Conservation (phyloP, 352 stramenopile species). For the Pythium phragmiticola region DNA sequence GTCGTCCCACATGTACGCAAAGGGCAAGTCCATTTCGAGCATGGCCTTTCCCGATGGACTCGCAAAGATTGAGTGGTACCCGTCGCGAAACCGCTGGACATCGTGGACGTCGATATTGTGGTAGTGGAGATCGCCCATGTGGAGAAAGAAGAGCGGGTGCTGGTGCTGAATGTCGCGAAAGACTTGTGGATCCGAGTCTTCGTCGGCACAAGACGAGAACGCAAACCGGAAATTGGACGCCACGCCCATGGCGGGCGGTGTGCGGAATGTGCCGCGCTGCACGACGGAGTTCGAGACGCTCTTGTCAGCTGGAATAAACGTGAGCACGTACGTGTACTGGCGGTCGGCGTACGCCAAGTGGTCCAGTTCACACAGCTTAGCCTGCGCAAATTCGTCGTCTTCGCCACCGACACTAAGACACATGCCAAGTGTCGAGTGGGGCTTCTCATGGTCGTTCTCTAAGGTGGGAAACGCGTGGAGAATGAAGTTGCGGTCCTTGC, state of each 20-base stretch:
- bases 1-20: constrained; percentile 91
- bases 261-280: constrained; percentile 44
- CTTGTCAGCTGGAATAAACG: constrained; percentile 32
- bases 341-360: constrained; percentile 50
- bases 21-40: constrained; percentile 80
- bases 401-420: constrained; percentile 27
- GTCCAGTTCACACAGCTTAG: constrained; percentile 46
- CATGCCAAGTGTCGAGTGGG: constrained; percentile 40
- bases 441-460: constrained; percentile 38
- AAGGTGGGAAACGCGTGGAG: constrained; percentile 54
- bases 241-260: constrained; percentile 41
- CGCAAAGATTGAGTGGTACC: constrained; percentile 73
- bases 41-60: constrained; percentile 67
- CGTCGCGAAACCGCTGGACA: constrained; percentile 48
- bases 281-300: constrained; percentile 28
- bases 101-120: constrained; percentile 78
- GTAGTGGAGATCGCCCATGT: constrained; percentile 90
- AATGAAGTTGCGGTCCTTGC: constrained; percentile 48
- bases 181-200: constrained; percentile 69
- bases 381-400: constrained; percentile 34
- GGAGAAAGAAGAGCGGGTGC: constrained; percentile 80
- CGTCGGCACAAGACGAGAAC: constrained; percentile 82
- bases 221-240: constrained; percentile 66
- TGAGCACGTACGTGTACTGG: constrained; percentile 63
- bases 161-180: constrained; percentile 55